These are phyloP conservation scores for Boletus tomentosulus DNA, from an alignment of 768 basidiomycete genomes.

Conservation along the genomic window DNA sequence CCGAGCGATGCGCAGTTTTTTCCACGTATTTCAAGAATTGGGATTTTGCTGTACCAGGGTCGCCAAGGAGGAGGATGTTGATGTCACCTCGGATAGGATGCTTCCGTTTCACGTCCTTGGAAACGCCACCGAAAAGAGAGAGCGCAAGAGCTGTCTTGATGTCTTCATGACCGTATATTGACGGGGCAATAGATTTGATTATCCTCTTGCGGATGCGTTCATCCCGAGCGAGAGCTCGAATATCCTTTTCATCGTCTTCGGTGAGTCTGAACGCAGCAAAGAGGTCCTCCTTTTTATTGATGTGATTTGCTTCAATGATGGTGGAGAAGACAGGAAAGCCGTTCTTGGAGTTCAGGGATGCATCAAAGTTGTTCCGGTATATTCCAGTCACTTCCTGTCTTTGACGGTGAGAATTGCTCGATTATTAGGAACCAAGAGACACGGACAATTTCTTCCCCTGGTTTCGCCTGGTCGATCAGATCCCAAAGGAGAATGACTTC, in stretches of 20 bases:
- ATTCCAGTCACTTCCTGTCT: constrained; percentile 92
- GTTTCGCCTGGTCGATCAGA: constrained; percentile 95
- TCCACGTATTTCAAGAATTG: constrained; percentile 99
- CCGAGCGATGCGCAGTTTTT: constrained; percentile 96
- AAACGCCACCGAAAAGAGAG: constrained; percentile 89
- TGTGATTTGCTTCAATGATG: constrained; percentile 94
- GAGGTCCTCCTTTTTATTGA: constrained; percentile 98
- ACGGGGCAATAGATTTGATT: constrained; percentile 97
- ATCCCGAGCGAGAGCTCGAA: constrained; percentile 81
- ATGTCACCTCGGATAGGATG: constrained; percentile 97
- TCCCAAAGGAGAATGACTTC: constrained; percentile 98
- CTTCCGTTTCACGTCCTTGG: constrained; percentile 96
- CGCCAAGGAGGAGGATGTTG: constrained; percentile 92
- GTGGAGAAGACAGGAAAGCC: constrained; percentile 99
- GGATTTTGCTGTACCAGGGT: constrained; percentile 98
- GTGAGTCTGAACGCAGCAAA: constrained; percentile 98
- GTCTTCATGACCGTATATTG: constrained; percentile 98
- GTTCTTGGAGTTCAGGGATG: constrained; percentile 96
- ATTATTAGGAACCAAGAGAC: neutral
- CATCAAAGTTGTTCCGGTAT: constrained; percentile 98
- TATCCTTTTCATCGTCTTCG: constrained; percentile 94
- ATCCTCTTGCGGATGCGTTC: constrained; percentile 96
- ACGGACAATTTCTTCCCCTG: constrained; percentile 94
- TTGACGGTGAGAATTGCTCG: constrained; percentile 6
- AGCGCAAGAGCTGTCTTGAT: constrained; percentile 98